Conservation (phyloP, 208 protist genomes). For the Trypanosoma vivax region DNA sequence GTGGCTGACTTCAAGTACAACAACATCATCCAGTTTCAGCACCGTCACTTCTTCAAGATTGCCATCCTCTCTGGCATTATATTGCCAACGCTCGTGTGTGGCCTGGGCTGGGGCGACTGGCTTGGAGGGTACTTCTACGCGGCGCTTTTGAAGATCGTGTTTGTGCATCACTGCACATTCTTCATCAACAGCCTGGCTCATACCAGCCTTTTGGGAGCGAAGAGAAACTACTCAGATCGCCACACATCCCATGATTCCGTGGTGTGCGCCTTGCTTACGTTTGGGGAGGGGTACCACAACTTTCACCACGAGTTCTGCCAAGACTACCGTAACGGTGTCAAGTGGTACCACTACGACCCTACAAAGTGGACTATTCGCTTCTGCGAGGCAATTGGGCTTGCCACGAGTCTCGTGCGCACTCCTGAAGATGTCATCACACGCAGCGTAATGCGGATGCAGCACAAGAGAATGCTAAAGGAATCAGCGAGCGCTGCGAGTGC, state of each 20-base stretch:
- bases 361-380: conserved; percentile 84
- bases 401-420: conserved; percentile 59
- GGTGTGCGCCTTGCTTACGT: conserved; percentile 73
- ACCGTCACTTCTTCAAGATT: conserved; percentile 78
- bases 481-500: conserved; percentile 27
- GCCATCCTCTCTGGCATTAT: conserved; percentile 80
- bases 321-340: conserved; percentile 89
- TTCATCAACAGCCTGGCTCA: conserved; percentile 91
- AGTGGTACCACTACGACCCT: conserved; percentile 89
- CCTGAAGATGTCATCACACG: conserved; percentile 53
- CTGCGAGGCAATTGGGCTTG: conserved; percentile 44
- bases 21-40: conserved; percentile 81
- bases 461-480: conserved; percentile 30
- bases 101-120: conserved; percentile 80
- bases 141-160: conserved; percentile 61
- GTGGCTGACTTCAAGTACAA: conserved; percentile 83
- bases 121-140: conserved; percentile 84
- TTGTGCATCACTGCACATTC: conserved; percentile 89
- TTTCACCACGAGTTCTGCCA: conserved; percentile 91
- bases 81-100: conserved; percentile 77
- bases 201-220: conserved; percentile 53
- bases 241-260: conserved; percentile 80
- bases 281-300: conserved; percentile 92
- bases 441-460: conserved; percentile 43
- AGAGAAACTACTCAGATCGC: conserved; percentile 75